Evolutionary conservation across 2,329 filamentous ascomycete genomes (phyloP), one percentile per base, ranked within the genome.

Genomic region (Fusarium sp.): DNA sequence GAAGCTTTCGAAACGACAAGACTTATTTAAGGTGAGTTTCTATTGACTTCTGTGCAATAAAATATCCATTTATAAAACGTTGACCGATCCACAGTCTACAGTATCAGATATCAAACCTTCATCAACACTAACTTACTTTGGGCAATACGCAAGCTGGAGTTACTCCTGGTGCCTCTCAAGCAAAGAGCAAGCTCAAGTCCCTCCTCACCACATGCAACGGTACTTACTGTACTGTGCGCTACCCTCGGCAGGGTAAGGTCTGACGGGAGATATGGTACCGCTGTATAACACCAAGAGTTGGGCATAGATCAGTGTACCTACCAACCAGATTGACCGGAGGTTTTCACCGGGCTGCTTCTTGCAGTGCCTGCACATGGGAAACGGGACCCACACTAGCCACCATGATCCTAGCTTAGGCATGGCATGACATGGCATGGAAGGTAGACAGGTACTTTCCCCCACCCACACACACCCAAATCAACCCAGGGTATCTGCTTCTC

Each of bases 401-500:
- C 50, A 40, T 55, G 48, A 60, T 44, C 61, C 56, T 35, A 14
- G 23, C 26, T 45, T 64, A 26, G 50, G 18, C 37, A 6, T 35
- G 30, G 48, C 32, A 26, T 50, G 30, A n/a, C 46, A 35, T 35
- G 46, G 46, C 46, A 20, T 35, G 15, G 32, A 50, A 50, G 48
- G 32, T 35, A 45, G n/a, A 12, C 15, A 53, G 45, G 37, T 54
- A 57, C 65, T 53, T 49, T 45, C 63, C 63, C 68, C 65, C 69
- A 63, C 67, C 53, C 64, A 69, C 67, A 64, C 62, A 50, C 61
- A 41, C 50, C 33, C 52, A 54, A 32, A 45, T 27, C 27, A 42
- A 9, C 27, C 18, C 27, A 55, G 48, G 48, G 20, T 20, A 71
- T 71, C 68, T 49, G 49, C 55, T 69, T 71, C 52, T 69, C 59